These are phyloP conservation scores for Tolypocladium sp. DNA, from an alignment of 2,329 filamentous ascomycete genomes.

Conservation along the genomic window DNA sequence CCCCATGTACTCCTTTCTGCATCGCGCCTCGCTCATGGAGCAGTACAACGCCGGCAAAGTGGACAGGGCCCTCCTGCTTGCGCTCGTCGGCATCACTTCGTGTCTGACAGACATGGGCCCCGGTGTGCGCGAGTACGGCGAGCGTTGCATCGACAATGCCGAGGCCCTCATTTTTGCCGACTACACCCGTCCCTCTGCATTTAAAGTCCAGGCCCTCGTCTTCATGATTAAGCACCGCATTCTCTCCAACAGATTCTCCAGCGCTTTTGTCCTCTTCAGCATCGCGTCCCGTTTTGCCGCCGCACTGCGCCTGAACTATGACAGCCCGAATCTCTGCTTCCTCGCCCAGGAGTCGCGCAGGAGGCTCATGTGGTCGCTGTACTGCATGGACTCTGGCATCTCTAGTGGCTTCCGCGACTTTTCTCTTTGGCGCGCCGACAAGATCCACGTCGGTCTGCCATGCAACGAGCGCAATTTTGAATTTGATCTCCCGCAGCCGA, in stretches of 20 bases:
- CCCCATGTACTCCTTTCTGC: slow-evolving; percentile 48
- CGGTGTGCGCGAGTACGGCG: slow-evolving; percentile 41
- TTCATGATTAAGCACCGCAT: slow-evolving; percentile 36
- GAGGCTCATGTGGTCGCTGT: slow-evolving; percentile 34
- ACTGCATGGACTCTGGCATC: slow-evolving; percentile 31
- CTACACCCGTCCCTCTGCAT: slow-evolving; percentile 45
- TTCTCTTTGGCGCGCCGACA: slow-evolving; percentile 31
- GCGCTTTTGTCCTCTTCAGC: slow-evolving; percentile 34
- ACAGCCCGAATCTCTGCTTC: slow-evolving; percentile 28
- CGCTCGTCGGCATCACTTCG: slow-evolving; percentile 46
- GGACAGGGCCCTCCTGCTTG: slow-evolving; percentile 43
- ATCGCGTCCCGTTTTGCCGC: slow-evolving; percentile 33
- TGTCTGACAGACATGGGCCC: slow-evolving; percentile 45
- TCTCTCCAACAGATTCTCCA: slow-evolving; percentile 31
- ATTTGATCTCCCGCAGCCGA: slow-evolving; percentile 46
- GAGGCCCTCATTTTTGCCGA: slow-evolving; percentile 42
- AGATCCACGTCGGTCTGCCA: slow-evolving; percentile 31
- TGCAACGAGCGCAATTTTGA: slow-evolving; percentile 40
- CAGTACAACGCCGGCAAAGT: slow-evolving; percentile 47
- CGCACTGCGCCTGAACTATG: slow-evolving; percentile 33
- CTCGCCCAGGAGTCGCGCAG: slow-evolving; percentile 32
- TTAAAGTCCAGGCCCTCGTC: slow-evolving; percentile 41
- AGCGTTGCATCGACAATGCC: slow-evolving; percentile 45
- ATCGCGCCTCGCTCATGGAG: slow-evolving; percentile 51
- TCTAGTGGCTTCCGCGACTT: slow-evolving; percentile 35